phyloP scores from a whole-genome alignment of 1,284 basidiomycete genomes.

The Boletus smithii region DNA sequence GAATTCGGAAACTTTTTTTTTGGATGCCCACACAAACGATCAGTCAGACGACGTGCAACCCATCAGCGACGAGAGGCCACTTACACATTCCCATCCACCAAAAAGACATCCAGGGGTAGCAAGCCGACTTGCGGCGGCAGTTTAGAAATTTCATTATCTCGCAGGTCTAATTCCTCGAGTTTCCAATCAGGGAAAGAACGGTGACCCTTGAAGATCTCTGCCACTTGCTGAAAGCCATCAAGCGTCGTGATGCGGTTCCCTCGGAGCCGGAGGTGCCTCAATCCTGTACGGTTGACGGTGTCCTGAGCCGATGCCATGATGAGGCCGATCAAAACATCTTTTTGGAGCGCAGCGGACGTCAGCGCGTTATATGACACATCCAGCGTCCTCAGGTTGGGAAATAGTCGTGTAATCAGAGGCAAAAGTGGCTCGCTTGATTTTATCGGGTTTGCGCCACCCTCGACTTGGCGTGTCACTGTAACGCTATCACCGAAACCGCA shows the following conservation, averaged over 20 bases:
- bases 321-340: conserved; percentile 45
- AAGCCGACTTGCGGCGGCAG: conserved; percentile 66
- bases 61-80: conserved; percentile 33
- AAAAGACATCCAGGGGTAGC: conserved; percentile 69
- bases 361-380: conserved; percentile 73
- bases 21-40: not conserved
- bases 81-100: conserved; percentile 82
- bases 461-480: conserved; percentile 38
- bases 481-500: conserved; percentile 63
- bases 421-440: conserved; percentile 53
- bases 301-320: conserved; percentile 42
- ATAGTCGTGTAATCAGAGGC: conserved; percentile 55
- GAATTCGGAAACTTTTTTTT: conserved; percentile 66
- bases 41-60: not conserved
- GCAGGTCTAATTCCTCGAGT: conserved; percentile 72
- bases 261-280: conserved; percentile 60
- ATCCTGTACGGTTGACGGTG: conserved; percentile 40
- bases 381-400: conserved; percentile 63
- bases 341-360: conserved; percentile 49
- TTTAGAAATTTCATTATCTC: conserved; percentile 73
- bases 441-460: conserved; percentile 33
- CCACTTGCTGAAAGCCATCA: conserved; percentile 57
- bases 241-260: conserved; percentile 63
- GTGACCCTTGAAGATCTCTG: conserved; percentile 60
- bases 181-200: conserved; percentile 62